Conservation (phyloP, 257 asterid genomes). For the Nemophila menziesii region DNA sequence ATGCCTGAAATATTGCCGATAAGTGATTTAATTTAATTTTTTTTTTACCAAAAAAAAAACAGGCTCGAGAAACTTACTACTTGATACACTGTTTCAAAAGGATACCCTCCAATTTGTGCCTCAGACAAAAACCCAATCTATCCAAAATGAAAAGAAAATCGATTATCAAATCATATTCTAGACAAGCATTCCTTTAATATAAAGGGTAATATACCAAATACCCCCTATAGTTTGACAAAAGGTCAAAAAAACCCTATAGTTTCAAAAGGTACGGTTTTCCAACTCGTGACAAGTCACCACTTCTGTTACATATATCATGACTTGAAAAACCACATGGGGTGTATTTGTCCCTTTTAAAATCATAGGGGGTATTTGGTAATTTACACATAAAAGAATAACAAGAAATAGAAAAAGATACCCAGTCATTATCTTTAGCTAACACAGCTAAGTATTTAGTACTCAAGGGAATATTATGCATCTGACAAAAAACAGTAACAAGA, state of each 20-base stretch:
- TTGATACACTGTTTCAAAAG: conserved; percentile 68
- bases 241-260: conserved; percentile 1
- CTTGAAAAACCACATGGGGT: too few species aligned
- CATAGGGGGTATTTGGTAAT: too few species aligned
- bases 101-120: conserved; percentile 85
- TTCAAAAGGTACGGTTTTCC: conserved; percentile 12
- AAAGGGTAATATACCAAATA: neutral
- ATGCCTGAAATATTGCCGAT: conserved; percentile 50
- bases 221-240: neutral
- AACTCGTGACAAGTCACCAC: too few species aligned
- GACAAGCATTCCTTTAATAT: neutral
- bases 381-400: conserved; percentile 1
- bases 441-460: conserved; percentile 88
- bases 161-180: neutral
- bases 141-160: conserved; percentile 9
- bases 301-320: too few species aligned
- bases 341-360: too few species aligned
- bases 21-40: conserved; percentile 1
- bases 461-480: conserved; percentile 69
- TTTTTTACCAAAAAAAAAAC: too few species aligned
- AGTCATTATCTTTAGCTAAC: conserved; percentile 92
- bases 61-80: conserved; percentile 48
- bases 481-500: conserved; percentile 80
- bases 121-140: conserved; percentile 96
- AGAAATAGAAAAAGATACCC: conserved; percentile 47